Evolutionary conservation across 1,284 basidiomycete genomes (phyloP), one percentile per base, ranked within the genome.

Genomic region (Psilocybe mexicana): DNA sequence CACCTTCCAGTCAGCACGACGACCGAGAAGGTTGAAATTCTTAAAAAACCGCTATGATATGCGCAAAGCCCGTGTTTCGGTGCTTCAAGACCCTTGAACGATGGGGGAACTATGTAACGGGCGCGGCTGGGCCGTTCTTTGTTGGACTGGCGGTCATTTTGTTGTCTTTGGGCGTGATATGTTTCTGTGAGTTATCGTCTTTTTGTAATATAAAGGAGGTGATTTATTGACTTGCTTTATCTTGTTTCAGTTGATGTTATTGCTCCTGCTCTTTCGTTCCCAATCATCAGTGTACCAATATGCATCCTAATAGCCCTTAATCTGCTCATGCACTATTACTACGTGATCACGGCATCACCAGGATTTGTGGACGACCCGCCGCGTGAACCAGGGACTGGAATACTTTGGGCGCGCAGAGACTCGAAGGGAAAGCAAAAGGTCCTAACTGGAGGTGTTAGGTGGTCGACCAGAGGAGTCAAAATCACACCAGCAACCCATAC

Each of bases 121-220:
- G 94, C 58, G 87, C 90, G 52, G 95, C 93, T 12, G 96, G 96
- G 0, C 95, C 95, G 0, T 83, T 91, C 65, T 98, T 98, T 72
- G 84, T 98, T 52, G 81, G 75, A 0, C 76, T 95, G 25, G 95
- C 94, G 12, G 78, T 88, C 62, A 63, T 86, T 5, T 80, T 98
- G 44, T 86, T 96, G 40, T 72, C 78, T 2, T 69, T 79, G 0
- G 94, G 93, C 25, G 79, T 84, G 0, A 65, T 93, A 61, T 87
- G 85, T 61, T 98, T 97, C 72, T 94, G 94, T 96, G 66, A 72
- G 90, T 81, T 18, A 33, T 50, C 35, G 45, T 38, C n/a, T 18
- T 18, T 18, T 18, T 49, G 33, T 11, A 3, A n/a, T 44, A 2
- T 35, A 8, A 18, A 25, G 38, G 14, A 46, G 14, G 26, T 51